These are phyloP conservation scores for Eucalyptus pumila DNA, from an alignment of 345 rosid species.

Conservation along the genomic window DNA sequence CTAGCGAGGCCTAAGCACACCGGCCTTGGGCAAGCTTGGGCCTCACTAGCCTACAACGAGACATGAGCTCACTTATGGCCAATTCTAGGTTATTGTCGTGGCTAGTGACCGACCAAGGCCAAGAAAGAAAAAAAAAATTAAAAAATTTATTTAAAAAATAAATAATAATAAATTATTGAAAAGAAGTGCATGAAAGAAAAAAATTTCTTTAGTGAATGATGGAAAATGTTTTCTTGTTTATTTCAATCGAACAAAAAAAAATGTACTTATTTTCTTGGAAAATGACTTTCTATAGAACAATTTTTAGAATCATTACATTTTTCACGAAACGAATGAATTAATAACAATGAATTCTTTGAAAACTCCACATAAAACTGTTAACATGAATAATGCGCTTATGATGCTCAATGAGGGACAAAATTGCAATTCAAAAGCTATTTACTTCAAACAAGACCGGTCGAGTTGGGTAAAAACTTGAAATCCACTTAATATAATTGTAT, in stretches of 20 bases:
- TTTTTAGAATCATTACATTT: fast-evolving
- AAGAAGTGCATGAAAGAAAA: too few species aligned
- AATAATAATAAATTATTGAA: too few species aligned
- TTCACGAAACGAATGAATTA: fast-evolving
- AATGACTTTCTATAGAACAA: fast-evolving
- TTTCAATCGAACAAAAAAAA: fast-evolving
- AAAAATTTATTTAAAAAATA: too few species aligned
- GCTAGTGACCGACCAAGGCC: too few species aligned
- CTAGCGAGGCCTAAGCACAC: too few species aligned
- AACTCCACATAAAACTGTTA: background rate
- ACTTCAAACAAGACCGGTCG: background rate
- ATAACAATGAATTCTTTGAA: fast-evolving
- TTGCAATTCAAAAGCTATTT: background rate
- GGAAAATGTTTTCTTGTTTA: too few species aligned
- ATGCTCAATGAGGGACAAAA: background rate
- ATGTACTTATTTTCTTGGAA: too few species aligned
- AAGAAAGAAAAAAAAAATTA: too few species aligned
- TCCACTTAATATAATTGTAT: background rate
- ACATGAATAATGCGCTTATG: background rate
- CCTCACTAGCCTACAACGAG: fast-evolving
- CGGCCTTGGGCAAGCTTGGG: too few species aligned
- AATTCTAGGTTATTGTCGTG: too few species aligned
- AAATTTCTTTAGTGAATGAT: fast-evolving
- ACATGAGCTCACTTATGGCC: too few species aligned
- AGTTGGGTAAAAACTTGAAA: background rate